Percentiles rank a stretch among this genome's conserved stretches.
Conservation (phyloP, 345 rosid species). For the Erodium maritimum region DNA sequence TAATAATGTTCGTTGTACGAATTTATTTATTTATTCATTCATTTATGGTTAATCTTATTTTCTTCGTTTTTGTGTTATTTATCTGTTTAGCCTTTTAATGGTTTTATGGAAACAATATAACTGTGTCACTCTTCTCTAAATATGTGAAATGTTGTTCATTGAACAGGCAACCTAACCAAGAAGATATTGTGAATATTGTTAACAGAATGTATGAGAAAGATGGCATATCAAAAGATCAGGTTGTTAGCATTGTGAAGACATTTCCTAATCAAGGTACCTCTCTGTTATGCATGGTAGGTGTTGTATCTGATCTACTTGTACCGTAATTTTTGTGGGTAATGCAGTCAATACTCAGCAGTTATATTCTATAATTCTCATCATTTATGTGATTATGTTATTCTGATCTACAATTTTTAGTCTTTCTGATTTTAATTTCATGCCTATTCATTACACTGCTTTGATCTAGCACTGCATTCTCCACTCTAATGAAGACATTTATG, state of each 20-base stretch:
- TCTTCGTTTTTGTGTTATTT: background rate
- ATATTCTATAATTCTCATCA: background rate
- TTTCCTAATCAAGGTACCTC: conserved; percentile 84
- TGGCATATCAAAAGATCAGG: conserved; percentile 57
- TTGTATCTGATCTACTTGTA: background rate
- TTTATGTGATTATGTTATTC: background rate
- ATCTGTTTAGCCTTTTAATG: background rate
- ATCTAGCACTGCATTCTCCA: background rate
- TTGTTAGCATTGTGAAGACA: conserved; percentile 46
- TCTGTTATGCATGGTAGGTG: background rate
- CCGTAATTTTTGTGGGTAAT: background rate
- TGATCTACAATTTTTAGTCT: background rate
- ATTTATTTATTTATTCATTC: background rate
- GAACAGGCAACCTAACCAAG: conserved; percentile 81
- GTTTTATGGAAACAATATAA: no score
- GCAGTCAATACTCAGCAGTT: background rate
- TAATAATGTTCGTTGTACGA: no score
- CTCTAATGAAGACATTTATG: no score
- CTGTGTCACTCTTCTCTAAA: conserved; percentile 8
- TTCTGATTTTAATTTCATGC: background rate
- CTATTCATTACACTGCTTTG: background rate
- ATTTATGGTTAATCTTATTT: background rate
- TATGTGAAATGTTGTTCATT: conserved; percentile 8
- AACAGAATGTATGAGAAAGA: conserved; percentile 82
- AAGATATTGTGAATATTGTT: conserved; percentile 79